Percentiles rank a stretch among this genome's conserved stretches.
phyloP scores from a whole-genome alignment of 2,329 filamentous ascomycete genomes.

The Madurella fahalii region DNA sequence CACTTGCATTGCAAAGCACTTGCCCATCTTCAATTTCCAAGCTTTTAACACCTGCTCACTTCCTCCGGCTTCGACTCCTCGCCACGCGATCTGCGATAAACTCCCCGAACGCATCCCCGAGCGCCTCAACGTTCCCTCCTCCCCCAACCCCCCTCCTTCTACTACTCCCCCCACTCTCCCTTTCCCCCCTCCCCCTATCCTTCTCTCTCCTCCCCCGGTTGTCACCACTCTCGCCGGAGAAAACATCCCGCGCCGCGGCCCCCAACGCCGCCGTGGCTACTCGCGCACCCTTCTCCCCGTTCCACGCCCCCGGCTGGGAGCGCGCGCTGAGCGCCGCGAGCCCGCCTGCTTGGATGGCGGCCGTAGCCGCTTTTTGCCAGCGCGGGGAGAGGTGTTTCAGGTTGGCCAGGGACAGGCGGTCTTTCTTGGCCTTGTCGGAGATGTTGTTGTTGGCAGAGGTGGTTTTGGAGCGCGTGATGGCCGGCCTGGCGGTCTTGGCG shows the following conservation, averaged over 20 bases:
- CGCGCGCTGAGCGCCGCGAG: conserved; percentile 22
- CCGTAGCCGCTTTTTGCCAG: conserved; percentile 26
- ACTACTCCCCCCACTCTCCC: not conserved
- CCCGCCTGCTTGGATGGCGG: conserved; percentile 25
- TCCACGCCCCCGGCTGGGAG: conserved; percentile 24
- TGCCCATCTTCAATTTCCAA: not conserved
- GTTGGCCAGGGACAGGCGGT: conserved; percentile 2
- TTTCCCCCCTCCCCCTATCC: not conserved
- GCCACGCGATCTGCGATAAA: not conserved
- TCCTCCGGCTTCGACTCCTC: not conserved
- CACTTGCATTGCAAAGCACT: no score
- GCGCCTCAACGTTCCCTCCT: not conserved
- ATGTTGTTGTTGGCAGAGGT: conserved; percentile 1
- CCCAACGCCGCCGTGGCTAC: conserved; percentile 27
- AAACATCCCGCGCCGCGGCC: conserved; percentile 20
- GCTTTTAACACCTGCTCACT: not conserved
- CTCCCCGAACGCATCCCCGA: not conserved
- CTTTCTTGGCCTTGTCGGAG: not conserved
- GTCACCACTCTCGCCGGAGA: not conserved
- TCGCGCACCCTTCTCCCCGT: conserved; percentile 22
- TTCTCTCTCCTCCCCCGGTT: not conserved
- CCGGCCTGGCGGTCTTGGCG: no score
- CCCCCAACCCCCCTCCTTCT: not conserved
- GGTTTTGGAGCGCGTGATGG: conserved; percentile 15
- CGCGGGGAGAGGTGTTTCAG: conserved; percentile 13